Base-by-base conservation (phyloP, 331 rosid species). In the Pyracantha coccinea region DNA sequence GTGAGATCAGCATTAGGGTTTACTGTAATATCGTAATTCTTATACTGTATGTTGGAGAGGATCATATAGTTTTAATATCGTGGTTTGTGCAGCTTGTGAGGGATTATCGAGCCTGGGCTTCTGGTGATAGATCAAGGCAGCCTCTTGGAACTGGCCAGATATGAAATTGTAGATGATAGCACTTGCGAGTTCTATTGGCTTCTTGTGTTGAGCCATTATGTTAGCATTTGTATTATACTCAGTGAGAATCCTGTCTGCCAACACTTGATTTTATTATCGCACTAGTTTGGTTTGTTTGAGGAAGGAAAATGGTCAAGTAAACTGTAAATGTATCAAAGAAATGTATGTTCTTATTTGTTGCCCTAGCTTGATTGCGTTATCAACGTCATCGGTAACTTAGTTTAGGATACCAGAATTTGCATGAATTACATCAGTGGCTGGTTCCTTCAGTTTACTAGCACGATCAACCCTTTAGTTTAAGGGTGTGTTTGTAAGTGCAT, bases 61-160 rank as follows among this genome's bases (percentile, higher is more conserved):
- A 50, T 72, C 32, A 68, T 64, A 2, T 35, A 53, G 15, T 52
- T 31, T 23, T 4, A n/a, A 21, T 63, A 20, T 74, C 13, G 25
- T 63, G 65, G 31, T 44, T 53, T 75, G 73, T 75, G 69, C 91
- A 94, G 99, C 97, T 94, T 71, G 91, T 87, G 86, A 94, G 86
- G 86, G 99, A 94, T 82, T 92, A 94, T 82, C 75, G 84, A 77
- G 96, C 96, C 44, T 92, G 99, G 99, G 97, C 99, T 57, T 82
- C 97, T 10, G 99, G 97, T 69, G 95, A 94, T 86, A 53, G 85
- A 35, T 88, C 99, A 41, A 92, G 97, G 88, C 96, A 87, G 73
- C 87, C 99, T 81, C 87, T 94, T 61, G 99, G 99, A 57, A 92
- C 97, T 4, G 99, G 99, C 74, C 83, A 94, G 81, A 85, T 94